Conservation (phyloP, 139 green algal species). For the Chloropicon primus region DNA sequence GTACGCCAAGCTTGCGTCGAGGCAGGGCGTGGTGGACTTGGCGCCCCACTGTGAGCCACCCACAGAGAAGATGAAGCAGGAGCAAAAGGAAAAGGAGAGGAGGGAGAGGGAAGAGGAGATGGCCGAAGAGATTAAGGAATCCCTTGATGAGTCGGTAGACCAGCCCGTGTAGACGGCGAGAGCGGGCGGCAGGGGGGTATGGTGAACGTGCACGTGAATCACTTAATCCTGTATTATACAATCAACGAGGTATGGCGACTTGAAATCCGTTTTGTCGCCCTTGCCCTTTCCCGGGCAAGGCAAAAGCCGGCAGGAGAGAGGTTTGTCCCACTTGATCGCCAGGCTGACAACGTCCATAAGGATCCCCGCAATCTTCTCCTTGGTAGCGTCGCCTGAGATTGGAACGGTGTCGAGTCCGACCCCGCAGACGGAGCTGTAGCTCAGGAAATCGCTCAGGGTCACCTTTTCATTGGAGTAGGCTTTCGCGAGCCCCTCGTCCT, state of each 20-base stretch:
- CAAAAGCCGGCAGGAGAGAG: slow-evolving; percentile 27
- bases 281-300: slow-evolving; percentile 22
- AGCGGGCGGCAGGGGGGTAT: too few species aligned
- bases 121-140: background rate
- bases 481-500: slow-evolving; percentile 24
- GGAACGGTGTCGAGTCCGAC: slow-evolving; percentile 38
- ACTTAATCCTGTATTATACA: slow-evolving; percentile 1
- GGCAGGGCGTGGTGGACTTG: background rate
- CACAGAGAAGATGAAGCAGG: background rate
- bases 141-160: too few species aligned
- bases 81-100: background rate
- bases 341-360: background rate
- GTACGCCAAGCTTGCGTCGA: background rate
- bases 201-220: too few species aligned
- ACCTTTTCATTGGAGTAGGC: slow-evolving; percentile 12
- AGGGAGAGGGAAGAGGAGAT: background rate
- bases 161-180: too few species aligned
- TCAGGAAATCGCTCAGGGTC: slow-evolving; percentile 21
- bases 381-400: slow-evolving; percentile 16
- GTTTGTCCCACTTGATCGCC: slow-evolving; percentile 16
- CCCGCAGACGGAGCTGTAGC: slow-evolving; percentile 34
- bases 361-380: background rate
- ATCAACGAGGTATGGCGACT: slow-evolving; percentile 33
- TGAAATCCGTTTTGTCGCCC: slow-evolving; percentile 17
- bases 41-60: background rate